Percentiles rank a stretch among this genome's conserved stretches.
These are phyloP conservation scores for Boletus rufocinnamomeus DNA, from an alignment of 768 basidiomycete species.

Conservation along the genomic window DNA sequence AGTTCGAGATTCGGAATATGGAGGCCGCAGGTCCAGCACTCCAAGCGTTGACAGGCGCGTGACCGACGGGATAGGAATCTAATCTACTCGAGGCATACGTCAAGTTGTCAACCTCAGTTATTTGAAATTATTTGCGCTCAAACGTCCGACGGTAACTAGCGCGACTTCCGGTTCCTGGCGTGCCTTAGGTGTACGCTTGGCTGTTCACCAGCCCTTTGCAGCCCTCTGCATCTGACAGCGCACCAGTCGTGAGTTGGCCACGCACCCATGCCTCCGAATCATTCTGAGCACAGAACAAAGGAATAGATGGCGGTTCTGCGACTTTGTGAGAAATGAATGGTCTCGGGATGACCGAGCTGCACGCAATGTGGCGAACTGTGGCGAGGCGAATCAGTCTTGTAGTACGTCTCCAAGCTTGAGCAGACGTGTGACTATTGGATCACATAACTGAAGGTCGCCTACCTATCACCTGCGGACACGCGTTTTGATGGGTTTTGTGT, in stretches of 20 bases:
- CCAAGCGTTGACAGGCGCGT: neutral
- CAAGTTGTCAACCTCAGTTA: neutral
- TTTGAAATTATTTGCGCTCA: neutral
- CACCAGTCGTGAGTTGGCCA: constrained; percentile 14
- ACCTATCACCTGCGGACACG: constrained; percentile 16
- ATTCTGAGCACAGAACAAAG: constrained; percentile 1
- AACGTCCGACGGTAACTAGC: neutral
- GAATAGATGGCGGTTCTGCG: neutral
- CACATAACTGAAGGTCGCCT: constrained; percentile 6
- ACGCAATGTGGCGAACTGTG: neutral
- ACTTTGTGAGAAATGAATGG: neutral
- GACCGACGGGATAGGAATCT: neutral
- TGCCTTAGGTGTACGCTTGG: constrained; percentile 16
- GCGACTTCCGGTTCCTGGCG: constrained; percentile 21
- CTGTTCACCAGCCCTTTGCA: constrained; percentile 17
- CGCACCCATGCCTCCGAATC: constrained; percentile 6
- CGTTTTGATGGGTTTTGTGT: constrained; percentile 23
- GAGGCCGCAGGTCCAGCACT: neutral
- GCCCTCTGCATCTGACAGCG: constrained; percentile 5
- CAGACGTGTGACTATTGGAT: constrained; percentile 1
- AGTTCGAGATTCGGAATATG: neutral
- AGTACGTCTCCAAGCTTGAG: neutral
- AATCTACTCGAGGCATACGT: no score
- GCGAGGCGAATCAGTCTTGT: constrained; percentile 9
- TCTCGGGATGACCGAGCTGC: neutral